These are phyloP conservation scores for Choiromyces venosus DNA, from an alignment of 495 filamentous ascomycete genomes.

Conservation along the genomic window DNA sequence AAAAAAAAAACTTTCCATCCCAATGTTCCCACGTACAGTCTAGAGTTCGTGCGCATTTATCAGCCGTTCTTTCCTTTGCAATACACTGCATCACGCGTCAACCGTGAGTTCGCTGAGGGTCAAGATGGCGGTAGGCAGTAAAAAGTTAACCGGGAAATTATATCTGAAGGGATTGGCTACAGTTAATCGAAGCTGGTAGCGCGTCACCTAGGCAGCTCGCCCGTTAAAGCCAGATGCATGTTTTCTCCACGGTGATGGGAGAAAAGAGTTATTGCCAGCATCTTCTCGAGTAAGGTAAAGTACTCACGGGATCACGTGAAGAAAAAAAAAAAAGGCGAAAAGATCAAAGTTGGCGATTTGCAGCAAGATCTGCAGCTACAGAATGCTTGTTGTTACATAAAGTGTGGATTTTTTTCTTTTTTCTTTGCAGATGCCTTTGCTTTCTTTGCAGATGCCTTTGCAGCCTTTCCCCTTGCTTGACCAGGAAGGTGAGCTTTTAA, in stretches of 20 bases:
- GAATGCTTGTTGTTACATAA: not conserved
- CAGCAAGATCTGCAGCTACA: not conserved
- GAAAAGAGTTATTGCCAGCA: not conserved
- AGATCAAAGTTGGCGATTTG: not conserved
- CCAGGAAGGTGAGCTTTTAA: not conserved
- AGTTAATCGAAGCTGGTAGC: not conserved
- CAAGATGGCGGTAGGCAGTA: not conserved
- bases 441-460: not conserved
- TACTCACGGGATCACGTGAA: not conserved
- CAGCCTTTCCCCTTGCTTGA: not conserved
- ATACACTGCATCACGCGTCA: not conserved
- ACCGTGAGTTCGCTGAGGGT: not conserved
- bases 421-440: not conserved
- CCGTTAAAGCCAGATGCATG: not conserved
- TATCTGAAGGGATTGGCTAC: not conserved
- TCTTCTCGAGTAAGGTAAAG: not conserved
- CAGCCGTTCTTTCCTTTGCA: not conserved
- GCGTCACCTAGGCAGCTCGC: not conserved
- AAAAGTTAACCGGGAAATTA: not conserved
- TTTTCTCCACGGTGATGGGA: too few species aligned
- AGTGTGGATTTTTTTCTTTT: not conserved
- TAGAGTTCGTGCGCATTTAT: not conserved
- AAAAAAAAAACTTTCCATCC: not conserved
- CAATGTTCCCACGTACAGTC: not conserved
- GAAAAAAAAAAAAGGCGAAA: not conserved